Conservation (phyloP, 441 rosid species). For the Erodium trifolium region DNA sequence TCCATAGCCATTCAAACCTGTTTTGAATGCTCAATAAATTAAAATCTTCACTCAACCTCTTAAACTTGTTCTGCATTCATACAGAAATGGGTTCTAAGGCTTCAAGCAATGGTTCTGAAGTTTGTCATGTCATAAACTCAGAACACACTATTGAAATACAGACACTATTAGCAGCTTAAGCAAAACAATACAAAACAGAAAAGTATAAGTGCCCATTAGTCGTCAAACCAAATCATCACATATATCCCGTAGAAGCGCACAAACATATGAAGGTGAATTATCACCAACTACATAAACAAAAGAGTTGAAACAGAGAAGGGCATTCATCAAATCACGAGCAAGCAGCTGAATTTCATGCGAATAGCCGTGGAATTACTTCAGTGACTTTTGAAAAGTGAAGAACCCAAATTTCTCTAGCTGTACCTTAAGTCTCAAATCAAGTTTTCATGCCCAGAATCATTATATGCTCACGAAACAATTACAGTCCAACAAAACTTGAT, state of each 20-base stretch:
- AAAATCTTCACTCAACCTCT: background rate
- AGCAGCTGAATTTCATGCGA: background rate
- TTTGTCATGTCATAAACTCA: too few species aligned
- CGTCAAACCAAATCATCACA: too few species aligned
- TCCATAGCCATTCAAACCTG: conserved; percentile 9
- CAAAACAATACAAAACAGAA: too few species aligned
- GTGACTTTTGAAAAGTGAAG: background rate
- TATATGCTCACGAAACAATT: background rate
- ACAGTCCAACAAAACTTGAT: background rate
- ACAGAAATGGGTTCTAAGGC: background rate
- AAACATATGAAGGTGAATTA: background rate
- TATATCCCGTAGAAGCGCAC: too few species aligned
- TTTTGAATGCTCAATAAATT: background rate
- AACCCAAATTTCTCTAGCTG: background rate
- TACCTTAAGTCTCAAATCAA: background rate
- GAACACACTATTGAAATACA: too few species aligned
- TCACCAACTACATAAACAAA: background rate
- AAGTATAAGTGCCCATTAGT: too few species aligned
- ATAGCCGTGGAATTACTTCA: background rate
- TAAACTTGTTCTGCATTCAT: background rate
- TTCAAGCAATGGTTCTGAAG: background rate
- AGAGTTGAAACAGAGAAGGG: background rate
- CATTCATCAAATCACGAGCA: background rate
- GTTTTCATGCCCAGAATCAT: background rate
- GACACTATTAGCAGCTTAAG: too few species aligned